Evolutionary conservation across 1,139 yeast genomes (phyloP).

Genomic region (Yamadazyma diddensiae): DNA sequence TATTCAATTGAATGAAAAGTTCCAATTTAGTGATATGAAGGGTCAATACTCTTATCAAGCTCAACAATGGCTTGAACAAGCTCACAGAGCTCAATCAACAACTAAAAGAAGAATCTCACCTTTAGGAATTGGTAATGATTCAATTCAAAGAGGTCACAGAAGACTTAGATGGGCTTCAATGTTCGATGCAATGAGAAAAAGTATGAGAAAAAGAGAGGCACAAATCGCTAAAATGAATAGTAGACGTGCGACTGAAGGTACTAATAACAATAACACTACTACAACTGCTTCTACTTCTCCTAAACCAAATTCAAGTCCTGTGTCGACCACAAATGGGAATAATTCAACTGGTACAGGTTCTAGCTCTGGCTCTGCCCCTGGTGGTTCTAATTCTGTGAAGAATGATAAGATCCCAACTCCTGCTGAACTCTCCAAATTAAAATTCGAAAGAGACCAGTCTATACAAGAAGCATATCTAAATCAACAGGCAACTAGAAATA

Average conservation of each 20-base stretch:
- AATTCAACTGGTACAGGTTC: slow-evolving; percentile 1
- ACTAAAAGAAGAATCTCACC: slow-evolving; percentile 89
- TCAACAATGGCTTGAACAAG: slow-evolving; percentile 88
- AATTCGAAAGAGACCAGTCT: slow-evolving; percentile 81
- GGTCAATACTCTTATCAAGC: slow-evolving; percentile 85
- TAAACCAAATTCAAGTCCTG: background rate
- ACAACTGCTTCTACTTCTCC: background rate
- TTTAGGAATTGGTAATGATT: slow-evolving; percentile 84
- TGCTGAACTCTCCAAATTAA: slow-evolving; percentile 74
- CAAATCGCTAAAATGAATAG: slow-evolving; percentile 35
- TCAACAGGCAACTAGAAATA: slow-evolving; percentile 33
- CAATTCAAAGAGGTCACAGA: slow-evolving; percentile 89
- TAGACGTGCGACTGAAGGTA: slow-evolving; percentile 23
- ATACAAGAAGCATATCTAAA: slow-evolving; percentile 69
- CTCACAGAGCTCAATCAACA: slow-evolving; percentile 82
- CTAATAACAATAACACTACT: slow-evolving; percentile 2
- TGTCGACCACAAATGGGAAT: background rate
- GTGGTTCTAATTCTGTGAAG: slow-evolving; percentile 16
- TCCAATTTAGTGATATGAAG: slow-evolving; percentile 80
- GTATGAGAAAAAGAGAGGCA: slow-evolving; percentile 81
- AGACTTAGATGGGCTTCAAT: slow-evolving; percentile 89
- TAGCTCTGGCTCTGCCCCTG: too few species aligned
- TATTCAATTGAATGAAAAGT: slow-evolving; percentile 85
- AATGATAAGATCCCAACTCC: slow-evolving; percentile 64
- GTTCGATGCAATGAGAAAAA: slow-evolving; percentile 92